These are phyloP conservation scores for Rhodotorula graminis DNA, from an alignment of 768 basidiomycete genomes.

Conservation along the genomic window DNA sequence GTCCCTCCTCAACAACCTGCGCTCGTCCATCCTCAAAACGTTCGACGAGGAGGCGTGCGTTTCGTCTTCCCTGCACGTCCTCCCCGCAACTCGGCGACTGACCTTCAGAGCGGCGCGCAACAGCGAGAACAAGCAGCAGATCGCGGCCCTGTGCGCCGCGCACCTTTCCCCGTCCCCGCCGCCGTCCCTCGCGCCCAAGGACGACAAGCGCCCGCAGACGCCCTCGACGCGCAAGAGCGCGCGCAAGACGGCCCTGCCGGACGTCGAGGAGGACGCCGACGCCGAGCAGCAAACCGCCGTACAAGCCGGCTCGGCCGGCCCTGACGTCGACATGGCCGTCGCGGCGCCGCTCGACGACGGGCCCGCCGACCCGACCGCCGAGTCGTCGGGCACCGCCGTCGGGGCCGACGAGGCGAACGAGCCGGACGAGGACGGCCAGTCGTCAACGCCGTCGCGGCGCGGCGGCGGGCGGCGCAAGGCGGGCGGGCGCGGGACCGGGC, in stretches of 20 bases:
- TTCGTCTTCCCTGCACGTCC: neutral
- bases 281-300: too few relatives aligned
- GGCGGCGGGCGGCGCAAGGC: too few relatives aligned
- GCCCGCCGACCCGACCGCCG: too few relatives aligned
- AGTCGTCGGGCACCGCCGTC: too few relatives aligned
- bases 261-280: neutral
- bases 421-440: too few relatives aligned
- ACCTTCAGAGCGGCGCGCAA: neutral
- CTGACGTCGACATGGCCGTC: too few relatives aligned
- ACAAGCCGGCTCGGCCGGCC: too few relatives aligned
- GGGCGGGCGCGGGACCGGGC: neutral
- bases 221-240: constrained; percentile 5
- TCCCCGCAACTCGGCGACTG: neutral
- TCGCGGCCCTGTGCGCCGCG: neutral
- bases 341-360: too few relatives aligned
- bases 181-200: neutral
- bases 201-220: neutral
- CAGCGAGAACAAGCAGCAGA: neutral
- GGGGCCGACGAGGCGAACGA: too few relatives aligned
- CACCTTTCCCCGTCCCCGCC: neutral
- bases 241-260: neutral
- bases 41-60: constrained; percentile 19
- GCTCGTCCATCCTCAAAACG: neutral
- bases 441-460: neutral
- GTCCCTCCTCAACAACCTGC: neutral